Percentiles rank a stretch among this genome's conserved stretches.
Evolutionary conservation across 163 green algal genomes (phyloP).

Genomic region (Chloromonas sp.): DNA sequence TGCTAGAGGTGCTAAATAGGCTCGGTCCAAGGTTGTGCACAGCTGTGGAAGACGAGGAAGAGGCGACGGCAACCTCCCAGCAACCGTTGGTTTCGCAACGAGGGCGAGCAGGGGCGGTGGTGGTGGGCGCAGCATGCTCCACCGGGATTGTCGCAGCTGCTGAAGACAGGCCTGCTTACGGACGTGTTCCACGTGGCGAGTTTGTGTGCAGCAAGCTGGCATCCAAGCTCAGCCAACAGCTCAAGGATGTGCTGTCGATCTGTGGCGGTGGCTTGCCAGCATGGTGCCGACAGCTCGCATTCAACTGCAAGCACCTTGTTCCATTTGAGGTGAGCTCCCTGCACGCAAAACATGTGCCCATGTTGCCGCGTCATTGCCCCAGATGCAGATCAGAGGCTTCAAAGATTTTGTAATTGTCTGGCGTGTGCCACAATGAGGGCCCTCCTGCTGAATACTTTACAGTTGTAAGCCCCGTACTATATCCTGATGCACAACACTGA

Average conservation of each 20-base stretch:
- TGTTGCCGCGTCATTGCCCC: too few species aligned
- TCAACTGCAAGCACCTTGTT: conserved; percentile 75
- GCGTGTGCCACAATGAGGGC: too few species aligned
- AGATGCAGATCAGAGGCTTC: too few species aligned
- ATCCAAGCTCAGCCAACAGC: conserved; percentile 86
- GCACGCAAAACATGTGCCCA: too few species aligned
- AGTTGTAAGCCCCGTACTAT: too few species aligned
- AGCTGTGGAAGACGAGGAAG: background rate
- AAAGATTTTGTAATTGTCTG: too few species aligned
- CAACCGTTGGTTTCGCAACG: background rate
- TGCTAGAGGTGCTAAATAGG: conserved; percentile 64
- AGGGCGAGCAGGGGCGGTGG: background rate
- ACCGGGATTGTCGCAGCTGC: too few species aligned
- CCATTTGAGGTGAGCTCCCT: conserved; percentile 66
- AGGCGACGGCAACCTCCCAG: background rate
- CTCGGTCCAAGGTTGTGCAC: conserved; percentile 6
- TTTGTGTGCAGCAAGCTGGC: conserved; percentile 82
- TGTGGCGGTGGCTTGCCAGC: conserved; percentile 72
- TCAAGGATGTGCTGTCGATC: conserved; percentile 89
- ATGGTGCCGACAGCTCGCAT: conserved; percentile 72
- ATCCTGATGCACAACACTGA: too few species aligned
- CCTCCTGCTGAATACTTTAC: too few species aligned
- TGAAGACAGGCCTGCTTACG: background rate
- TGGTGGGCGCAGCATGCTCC: background rate
- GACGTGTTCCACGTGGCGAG: conserved; percentile 43